Percentiles rank a stretch among this genome's conserved stretches.
Conservation (phyloP, 2,329 filamentous ascomycete species). For the Aspergillus calidoustus region DNA sequence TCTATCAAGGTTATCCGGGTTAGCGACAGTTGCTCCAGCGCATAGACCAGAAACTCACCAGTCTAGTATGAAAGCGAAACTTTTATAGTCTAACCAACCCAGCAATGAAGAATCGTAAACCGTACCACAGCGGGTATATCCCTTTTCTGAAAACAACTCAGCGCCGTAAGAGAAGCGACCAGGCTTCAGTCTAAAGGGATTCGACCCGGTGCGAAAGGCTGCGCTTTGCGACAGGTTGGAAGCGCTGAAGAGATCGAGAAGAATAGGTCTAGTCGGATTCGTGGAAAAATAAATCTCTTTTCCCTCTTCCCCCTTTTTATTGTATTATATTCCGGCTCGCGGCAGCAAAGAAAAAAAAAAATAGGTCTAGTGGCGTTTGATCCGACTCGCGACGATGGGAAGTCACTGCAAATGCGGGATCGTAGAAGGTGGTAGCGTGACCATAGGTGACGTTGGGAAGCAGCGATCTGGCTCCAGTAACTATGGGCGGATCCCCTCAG, state of each 20-base stretch:
- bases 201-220: constrained; percentile 12
- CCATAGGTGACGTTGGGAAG: constrained; percentile 38
- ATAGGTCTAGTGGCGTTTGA: constrained; percentile 22
- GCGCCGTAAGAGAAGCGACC: constrained; percentile 31
- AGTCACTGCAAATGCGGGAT: constrained; percentile 24
- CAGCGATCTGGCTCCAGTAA: constrained; percentile 32
- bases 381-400: constrained; percentile 15
- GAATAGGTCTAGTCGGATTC: constrained; percentile 14
- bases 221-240: constrained; percentile 25
- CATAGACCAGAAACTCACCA: constrained; percentile 34
- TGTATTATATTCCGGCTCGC: constrained; percentile 17
- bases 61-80: constrained; percentile 33
- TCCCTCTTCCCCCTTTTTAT: constrained; percentile 17
- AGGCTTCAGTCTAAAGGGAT: constrained; percentile 31
- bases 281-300: constrained; percentile 13
- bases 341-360: constrained; percentile 11
- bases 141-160: constrained; percentile 19
- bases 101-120: constrained; percentile 24
- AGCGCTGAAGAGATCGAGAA: constrained; percentile 17
- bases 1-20: constrained; percentile 25
- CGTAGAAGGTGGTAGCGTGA: constrained; percentile 37
- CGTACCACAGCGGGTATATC: constrained; percentile 31
- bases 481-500: constrained; percentile 33
- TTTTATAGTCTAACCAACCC: constrained; percentile 36
- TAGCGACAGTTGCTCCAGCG: constrained; percentile 17